Evolutionary conservation across 177 flowering plant genomes (phyloP).

Genomic region (Vitis hybrid): DNA sequence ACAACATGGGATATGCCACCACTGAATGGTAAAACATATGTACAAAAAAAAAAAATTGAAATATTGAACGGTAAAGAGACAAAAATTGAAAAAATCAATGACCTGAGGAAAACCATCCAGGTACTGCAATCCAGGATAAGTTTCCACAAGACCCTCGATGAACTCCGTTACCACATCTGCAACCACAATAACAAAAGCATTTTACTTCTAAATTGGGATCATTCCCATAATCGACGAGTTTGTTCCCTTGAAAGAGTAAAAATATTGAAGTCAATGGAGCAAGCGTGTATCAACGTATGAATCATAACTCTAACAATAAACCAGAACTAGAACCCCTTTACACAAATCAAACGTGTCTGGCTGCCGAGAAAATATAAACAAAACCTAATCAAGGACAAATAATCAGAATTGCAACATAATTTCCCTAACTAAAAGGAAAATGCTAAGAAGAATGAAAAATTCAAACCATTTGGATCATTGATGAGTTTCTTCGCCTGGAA

Average conservation of each 20-base stretch:
- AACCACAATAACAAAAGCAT: not conserved
- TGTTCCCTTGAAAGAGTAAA: not conserved
- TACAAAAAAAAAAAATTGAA: not conserved
- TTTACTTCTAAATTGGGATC: not conserved
- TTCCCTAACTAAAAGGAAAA: not conserved
- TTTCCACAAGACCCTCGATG: slow-evolving; percentile 91
- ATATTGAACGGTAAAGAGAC: not conserved
- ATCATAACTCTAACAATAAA: too few relatives aligned
- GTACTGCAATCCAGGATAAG: slow-evolving; percentile 84
- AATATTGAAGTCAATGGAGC: too few relatives aligned
- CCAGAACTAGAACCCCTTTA: too few relatives aligned
- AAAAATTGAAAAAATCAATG: not conserved
- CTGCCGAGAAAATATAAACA: too few relatives aligned
- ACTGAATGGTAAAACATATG: too few relatives aligned
- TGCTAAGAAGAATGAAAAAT: not conserved
- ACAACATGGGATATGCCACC: slow-evolving; percentile 8
- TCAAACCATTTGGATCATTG: slow-evolving; percentile 73
- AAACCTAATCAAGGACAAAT: not conserved
- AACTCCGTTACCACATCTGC: slow-evolving; percentile 92
- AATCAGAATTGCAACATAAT: not conserved
- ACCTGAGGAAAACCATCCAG: slow-evolving; percentile 96
- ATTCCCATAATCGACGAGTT: not conserved
- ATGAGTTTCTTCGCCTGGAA: slow-evolving; percentile 75
- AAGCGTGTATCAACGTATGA: too few relatives aligned
- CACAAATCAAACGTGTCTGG: too few relatives aligned